A percentile compares a stretch with the other conserved stretches of the same genome.
These are phyloP conservation scores for Pseudocercospora fijiensis DNA, from an alignment of 2,329 filamentous ascomycete species.

Conservation along the genomic window DNA sequence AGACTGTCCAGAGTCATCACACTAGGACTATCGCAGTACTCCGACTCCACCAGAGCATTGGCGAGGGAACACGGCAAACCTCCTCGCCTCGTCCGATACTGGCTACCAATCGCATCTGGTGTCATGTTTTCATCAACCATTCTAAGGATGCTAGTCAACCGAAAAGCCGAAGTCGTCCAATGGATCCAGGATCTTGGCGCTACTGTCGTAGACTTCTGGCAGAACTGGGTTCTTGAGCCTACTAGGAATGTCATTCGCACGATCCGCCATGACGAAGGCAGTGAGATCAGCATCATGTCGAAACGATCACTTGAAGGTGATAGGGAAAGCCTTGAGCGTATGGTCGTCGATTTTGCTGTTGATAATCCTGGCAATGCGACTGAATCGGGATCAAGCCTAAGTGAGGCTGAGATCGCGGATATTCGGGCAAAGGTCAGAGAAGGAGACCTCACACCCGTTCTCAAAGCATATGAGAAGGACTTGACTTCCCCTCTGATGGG, in stretches of 20 bases:
- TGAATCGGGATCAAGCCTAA: conserved; percentile 50
- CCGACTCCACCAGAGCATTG: conserved; percentile 55
- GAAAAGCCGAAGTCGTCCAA: conserved; percentile 70
- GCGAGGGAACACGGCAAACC: conserved; percentile 71
- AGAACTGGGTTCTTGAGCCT: conserved; percentile 93
- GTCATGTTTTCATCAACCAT: conserved; percentile 83
- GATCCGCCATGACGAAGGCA: conserved; percentile 87
- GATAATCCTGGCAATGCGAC: conserved; percentile 68
- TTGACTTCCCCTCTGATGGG: conserved; percentile 78
- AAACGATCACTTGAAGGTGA: conserved; percentile 87
- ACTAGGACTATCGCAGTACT: conserved; percentile 66
- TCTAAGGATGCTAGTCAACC: conserved; percentile 72
- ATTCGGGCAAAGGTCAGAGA: conserved; percentile 80
- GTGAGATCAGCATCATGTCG: conserved; percentile 96
- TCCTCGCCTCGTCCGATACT: conserved; percentile 74
- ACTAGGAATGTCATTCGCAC: conserved; percentile 80
- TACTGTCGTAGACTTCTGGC: conserved; percentile 86
- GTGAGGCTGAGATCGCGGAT: conserved; percentile 67
- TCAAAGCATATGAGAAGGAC: conserved; percentile 88
- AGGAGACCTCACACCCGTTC: conserved; percentile 87
- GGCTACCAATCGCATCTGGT: conserved; percentile 72
- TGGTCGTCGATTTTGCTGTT: conserved; percentile 94
- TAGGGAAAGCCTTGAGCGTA: conserved; percentile 86
- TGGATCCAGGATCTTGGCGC: conserved; percentile 78
- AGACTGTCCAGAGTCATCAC: conserved; percentile 69